These are phyloP conservation scores for Globisporangium polare DNA, from an alignment of 352 stramenopile genomes.

Conservation along the genomic window DNA sequence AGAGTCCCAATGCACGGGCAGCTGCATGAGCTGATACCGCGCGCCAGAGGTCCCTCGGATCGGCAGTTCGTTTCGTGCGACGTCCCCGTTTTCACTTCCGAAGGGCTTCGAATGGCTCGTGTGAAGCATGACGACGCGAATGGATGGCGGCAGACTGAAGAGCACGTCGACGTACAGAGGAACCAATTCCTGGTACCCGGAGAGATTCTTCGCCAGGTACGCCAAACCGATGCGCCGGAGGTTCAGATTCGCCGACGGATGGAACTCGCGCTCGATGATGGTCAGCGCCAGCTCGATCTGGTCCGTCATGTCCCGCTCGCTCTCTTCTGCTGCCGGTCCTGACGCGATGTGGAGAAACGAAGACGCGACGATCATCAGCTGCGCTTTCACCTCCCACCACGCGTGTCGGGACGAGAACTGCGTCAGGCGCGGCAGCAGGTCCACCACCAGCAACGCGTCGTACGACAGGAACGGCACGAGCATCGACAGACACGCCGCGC, in stretches of 20 bases:
- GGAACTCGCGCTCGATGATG: slow-evolving; percentile 74
- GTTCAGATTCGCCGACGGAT: slow-evolving; percentile 46
- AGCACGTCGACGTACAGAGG: slow-evolving; percentile 76
- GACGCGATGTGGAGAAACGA: slow-evolving; percentile 44
- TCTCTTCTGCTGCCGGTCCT: slow-evolving; percentile 10
- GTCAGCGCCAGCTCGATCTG: slow-evolving; percentile 68
- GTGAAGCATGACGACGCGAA: slow-evolving; percentile 40
- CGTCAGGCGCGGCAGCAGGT: slow-evolving; percentile 62
- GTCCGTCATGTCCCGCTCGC: slow-evolving; percentile 42
- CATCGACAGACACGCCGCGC: slow-evolving; percentile 77
- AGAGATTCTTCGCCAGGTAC: slow-evolving; percentile 53
- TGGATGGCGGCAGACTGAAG: slow-evolving; percentile 41
- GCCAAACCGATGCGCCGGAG: slow-evolving; percentile 56
- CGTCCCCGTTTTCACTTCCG: slow-evolving; percentile 3
- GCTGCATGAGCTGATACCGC: slow-evolving; percentile 36
- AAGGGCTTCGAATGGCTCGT: background rate
- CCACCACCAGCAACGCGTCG: slow-evolving; percentile 40
- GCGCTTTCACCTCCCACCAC: slow-evolving; percentile 86
- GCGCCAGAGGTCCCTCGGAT: slow-evolving; percentile 50
- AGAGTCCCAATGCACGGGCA: slow-evolving; percentile 58
- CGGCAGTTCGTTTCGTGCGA: slow-evolving; percentile 30
- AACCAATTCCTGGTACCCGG: slow-evolving; percentile 69
- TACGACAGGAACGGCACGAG: slow-evolving; percentile 46
- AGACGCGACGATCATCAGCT: slow-evolving; percentile 65
- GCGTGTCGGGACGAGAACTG: slow-evolving; percentile 52